phyloP scores from a whole-genome alignment of 1,139 yeast species.

The Kazachstania sp. region DNA sequence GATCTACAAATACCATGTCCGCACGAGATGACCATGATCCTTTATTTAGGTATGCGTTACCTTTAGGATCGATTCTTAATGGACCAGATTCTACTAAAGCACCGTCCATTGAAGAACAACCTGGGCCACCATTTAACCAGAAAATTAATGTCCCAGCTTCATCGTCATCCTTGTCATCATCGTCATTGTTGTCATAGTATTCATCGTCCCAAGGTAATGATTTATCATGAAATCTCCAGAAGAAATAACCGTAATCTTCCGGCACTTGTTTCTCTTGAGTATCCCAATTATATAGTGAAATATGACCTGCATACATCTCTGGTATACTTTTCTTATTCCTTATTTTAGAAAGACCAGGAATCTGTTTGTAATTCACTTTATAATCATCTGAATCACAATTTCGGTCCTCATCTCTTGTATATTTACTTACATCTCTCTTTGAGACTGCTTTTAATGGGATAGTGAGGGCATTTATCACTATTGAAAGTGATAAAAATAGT shows the following conservation, averaged over 20 bases:
- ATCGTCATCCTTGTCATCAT: no score
- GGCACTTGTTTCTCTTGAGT: constrained; percentile 8
- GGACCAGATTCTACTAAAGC: constrained; percentile 87
- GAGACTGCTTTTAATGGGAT: background rate
- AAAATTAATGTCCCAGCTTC: constrained; percentile 45
- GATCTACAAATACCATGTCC: constrained; percentile 82
- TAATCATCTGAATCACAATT: background rate
- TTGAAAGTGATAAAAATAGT: no score
- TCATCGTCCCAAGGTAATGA: background rate
- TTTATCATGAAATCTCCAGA: constrained; percentile 56
- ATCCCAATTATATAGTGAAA: constrained; percentile 1
- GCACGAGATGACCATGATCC: constrained; percentile 86
- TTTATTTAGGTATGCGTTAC: constrained; percentile 68
- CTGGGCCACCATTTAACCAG: constrained; percentile 91
- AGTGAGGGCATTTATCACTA: no score
- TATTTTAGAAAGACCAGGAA: constrained; percentile 26
- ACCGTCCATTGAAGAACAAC: constrained; percentile 83
- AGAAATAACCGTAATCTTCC: constrained; percentile 48
- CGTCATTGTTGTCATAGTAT: background rate
- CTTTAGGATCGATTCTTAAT: constrained; percentile 54
- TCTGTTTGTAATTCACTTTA: constrained; percentile 4
- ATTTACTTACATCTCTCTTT: background rate
- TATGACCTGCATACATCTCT: constrained; percentile 64
- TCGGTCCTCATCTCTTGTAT: background rate
- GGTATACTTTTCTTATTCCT: constrained; percentile 17